These are phyloP conservation scores for Phycomyces nitens DNA, from an alignment of 192 early-diverging fungal genomes.

Conservation along the genomic window DNA sequence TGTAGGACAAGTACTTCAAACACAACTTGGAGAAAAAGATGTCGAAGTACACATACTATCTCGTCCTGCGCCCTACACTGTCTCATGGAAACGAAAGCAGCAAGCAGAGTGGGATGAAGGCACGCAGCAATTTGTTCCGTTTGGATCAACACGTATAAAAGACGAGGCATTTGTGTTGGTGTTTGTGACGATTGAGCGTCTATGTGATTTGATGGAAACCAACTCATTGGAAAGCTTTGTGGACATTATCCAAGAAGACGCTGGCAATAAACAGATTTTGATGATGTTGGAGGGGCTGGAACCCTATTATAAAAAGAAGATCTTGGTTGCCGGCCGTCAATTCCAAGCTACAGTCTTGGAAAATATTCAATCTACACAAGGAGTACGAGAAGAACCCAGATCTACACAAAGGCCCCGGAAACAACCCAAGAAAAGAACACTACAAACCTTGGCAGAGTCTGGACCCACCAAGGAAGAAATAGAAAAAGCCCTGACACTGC, in stretches of 20 bases:
- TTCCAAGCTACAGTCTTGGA: constrained; percentile 31
- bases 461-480: constrained; percentile 17
- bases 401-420: not conserved
- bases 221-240: constrained; percentile 18
- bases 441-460: not conserved
- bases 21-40: constrained; percentile 4
- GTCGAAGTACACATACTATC: not conserved
- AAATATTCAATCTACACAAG: not conserved
- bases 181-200: constrained; percentile 20
- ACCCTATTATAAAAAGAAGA: constrained; percentile 26
- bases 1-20: constrained; percentile 27
- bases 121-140: constrained; percentile 24
- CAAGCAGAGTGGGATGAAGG: constrained; percentile 28
- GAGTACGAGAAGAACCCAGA: not conserved
- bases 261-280: constrained; percentile 29
- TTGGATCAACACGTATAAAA: constrained; percentile 14
- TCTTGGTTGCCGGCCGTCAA: constrained; percentile 2
- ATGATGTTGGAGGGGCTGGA: constrained; percentile 41
- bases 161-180: constrained; percentile 28
- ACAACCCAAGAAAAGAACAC: not conserved
- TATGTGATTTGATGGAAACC: constrained; percentile 17
- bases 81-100: constrained; percentile 40
- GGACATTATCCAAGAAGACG: constrained; percentile 9
- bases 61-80: constrained; percentile 12
- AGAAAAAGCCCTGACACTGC: constrained; percentile 26